Percentiles rank a stretch among this genome's conserved stretches.
phyloP scores from a whole-genome alignment of 148 eudicot genomes.

The Pharnaceum exiguum region DNA sequence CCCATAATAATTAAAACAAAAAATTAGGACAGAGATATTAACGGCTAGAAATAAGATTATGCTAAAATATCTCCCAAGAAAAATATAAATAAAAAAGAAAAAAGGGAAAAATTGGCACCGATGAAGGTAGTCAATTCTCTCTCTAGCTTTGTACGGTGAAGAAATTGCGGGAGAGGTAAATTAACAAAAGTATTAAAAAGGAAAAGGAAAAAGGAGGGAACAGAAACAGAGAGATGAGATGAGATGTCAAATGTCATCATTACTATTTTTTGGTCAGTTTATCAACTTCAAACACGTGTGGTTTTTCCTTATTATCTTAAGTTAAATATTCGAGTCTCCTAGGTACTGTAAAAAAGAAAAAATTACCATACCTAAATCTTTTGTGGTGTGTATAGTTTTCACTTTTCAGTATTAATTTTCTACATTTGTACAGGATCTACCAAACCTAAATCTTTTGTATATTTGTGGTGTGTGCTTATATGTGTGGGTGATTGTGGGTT shows the following conservation, averaged over 20 bases:
- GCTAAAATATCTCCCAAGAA: conserved; percentile 3
- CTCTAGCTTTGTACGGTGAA: background rate
- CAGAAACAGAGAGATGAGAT: conserved; percentile 1
- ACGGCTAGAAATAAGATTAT: background rate
- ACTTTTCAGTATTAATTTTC: too few relatives aligned
- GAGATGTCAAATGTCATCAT: background rate
- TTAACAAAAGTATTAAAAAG: background rate
- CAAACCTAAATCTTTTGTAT: too few relatives aligned
- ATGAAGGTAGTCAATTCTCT: background rate
- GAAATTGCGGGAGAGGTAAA: conserved; percentile 25
- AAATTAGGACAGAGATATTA: background rate
- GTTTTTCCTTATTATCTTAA: too few relatives aligned
- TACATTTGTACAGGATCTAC: too few relatives aligned
- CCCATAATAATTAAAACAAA: conserved; percentile 25
- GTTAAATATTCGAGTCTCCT: too few relatives aligned
- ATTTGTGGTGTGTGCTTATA: too few relatives aligned
- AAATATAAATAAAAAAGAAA: background rate
- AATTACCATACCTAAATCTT: too few relatives aligned
- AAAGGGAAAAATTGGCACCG: background rate
- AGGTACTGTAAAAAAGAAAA: too few relatives aligned
- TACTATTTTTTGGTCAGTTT: too few relatives aligned
- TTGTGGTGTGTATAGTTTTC: too few relatives aligned
- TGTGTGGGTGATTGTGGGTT: too few relatives aligned
- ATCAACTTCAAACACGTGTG: too few relatives aligned
- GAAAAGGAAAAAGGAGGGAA: background rate